Percentiles rank a stretch among this genome's conserved stretches.
Conservation (phyloP, 352 stramenopile genomes). For the Globisporangium nunn region DNA sequence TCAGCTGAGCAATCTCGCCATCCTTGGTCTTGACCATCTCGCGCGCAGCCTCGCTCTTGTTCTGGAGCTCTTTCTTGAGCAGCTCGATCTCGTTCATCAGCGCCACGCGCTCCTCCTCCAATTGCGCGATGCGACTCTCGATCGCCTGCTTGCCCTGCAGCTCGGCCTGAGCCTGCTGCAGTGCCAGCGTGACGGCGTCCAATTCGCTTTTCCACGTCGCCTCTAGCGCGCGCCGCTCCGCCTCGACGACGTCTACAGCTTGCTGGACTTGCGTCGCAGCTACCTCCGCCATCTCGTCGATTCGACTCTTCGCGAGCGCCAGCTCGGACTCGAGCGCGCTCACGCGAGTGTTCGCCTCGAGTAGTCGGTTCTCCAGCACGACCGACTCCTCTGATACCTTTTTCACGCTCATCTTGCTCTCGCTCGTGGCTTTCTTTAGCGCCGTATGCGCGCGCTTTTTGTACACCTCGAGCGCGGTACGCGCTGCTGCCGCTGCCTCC, state of each 20-base stretch:
- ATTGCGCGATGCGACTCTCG: not conserved
- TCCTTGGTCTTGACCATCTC: conserved; percentile 49
- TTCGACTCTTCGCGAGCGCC: conserved; percentile 14
- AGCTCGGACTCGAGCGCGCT: conserved; percentile 29
- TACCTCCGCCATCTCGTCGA: conserved; percentile 20
- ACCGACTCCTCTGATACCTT: conserved; percentile 33
- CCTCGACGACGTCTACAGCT: conserved; percentile 18
- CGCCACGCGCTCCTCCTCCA: conserved; percentile 16
- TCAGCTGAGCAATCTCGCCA: conserved; percentile 37
- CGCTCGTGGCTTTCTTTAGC: conserved; percentile 67
- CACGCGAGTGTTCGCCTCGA: conserved; percentile 30
- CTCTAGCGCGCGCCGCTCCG: conserved; percentile 22
- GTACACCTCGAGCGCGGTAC: conserved; percentile 63
- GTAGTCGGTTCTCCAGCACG: conserved; percentile 40
- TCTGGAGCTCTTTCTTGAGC: conserved; percentile 30
- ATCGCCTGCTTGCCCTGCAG: conserved; percentile 16
- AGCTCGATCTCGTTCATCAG: conserved; percentile 21
- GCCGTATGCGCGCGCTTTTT: conserved; percentile 72
- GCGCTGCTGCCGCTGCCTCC: conserved; percentile 38
- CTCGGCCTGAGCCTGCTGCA: conserved; percentile 18
- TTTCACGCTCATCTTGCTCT: conserved; percentile 55
- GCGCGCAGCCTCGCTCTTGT: conserved; percentile 28
- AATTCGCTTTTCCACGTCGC: conserved; percentile 22
- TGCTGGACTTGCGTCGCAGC: conserved; percentile 15
- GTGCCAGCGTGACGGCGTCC: conserved; percentile 24